phyloP scores from a whole-genome alignment of 2,329 filamentous ascomycete species.

The Hypoxylon sp. region DNA sequence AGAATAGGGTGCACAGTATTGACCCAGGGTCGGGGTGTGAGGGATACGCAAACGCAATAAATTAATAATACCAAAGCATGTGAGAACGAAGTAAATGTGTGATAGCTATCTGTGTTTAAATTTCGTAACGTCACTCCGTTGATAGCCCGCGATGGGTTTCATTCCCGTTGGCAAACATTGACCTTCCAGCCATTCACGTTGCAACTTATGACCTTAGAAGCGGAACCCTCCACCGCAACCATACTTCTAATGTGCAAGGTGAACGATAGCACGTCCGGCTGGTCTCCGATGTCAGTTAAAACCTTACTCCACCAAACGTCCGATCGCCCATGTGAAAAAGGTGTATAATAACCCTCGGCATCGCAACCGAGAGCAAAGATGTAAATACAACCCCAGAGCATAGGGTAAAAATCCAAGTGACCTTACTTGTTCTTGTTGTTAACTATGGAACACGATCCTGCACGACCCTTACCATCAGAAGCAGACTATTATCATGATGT shows the following conservation, averaged over 20 bases:
- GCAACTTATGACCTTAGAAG: slow-evolving; percentile 27
- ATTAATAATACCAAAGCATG: neutral
- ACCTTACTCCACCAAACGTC: slow-evolving; percentile 33
- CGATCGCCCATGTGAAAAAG: slow-evolving; percentile 27
- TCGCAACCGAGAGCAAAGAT: slow-evolving; percentile 14
- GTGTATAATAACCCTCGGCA: neutral
- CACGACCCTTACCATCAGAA: slow-evolving; percentile 15
- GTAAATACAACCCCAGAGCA: neutral
- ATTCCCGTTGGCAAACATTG: slow-evolving; percentile 18
- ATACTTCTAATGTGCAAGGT: slow-evolving; percentile 29
- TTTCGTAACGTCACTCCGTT: slow-evolving; percentile 31
- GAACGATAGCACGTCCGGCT: slow-evolving; percentile 37
- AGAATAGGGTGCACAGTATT: neutral
- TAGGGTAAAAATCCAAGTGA: slow-evolving; percentile 3
- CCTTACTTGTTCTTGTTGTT: neutral
- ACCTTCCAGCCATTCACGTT: slow-evolving; percentile 33
- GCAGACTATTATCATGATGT: slow-evolving; percentile 26
- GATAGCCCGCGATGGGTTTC: slow-evolving; percentile 35
- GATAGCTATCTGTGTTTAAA: slow-evolving; percentile 8
- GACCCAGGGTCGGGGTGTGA: neutral
- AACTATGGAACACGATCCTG: slow-evolving; percentile 30
- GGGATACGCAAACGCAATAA: neutral
- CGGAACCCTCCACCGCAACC: slow-evolving; percentile 34
- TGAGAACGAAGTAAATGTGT: slow-evolving; percentile 9
- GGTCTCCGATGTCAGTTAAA: slow-evolving; percentile 37